phyloP scores from a whole-genome alignment of 164 flowering plant species.

The Amborella trichopoda region DNA sequence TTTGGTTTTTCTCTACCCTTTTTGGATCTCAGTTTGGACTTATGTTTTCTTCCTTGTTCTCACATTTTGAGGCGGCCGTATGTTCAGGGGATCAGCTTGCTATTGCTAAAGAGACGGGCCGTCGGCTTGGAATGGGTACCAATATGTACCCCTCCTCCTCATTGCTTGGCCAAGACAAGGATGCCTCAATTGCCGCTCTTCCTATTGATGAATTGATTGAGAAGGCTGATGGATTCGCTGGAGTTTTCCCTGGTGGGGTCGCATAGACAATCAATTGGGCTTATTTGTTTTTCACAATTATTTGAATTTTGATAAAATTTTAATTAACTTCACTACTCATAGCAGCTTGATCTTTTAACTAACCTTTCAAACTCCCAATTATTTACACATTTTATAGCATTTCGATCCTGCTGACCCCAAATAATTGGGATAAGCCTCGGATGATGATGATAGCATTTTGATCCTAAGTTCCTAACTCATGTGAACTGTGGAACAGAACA shows the following conservation, averaged over 20 bases:
- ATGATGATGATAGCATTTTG: neutral
- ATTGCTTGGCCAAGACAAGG: constrained; percentile 26
- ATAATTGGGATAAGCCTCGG: neutral
- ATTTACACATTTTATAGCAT: neutral
- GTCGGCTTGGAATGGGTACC: constrained; percentile 40
- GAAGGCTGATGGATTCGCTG: constrained; percentile 40
- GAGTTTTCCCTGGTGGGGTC: constrained; percentile 36
- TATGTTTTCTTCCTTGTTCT: neutral
- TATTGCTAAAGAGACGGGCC: constrained; percentile 33
- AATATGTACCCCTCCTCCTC: constrained; percentile 41
- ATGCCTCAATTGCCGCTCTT: constrained; percentile 26
- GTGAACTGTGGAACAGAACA: constrained; percentile 22
- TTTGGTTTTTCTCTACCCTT: neutral
- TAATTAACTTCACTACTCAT: too few relatives aligned
- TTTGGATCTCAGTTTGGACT: neutral
- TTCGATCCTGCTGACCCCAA: neutral
- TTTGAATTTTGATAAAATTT: too few relatives aligned
- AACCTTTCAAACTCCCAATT: too few relatives aligned
- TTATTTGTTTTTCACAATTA: too few relatives aligned
- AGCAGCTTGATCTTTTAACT: too few relatives aligned
- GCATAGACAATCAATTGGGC: too few relatives aligned
- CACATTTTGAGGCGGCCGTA: too few relatives aligned
- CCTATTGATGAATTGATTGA: constrained; percentile 38
- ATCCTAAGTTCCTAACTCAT: neutral
- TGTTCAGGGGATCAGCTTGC: constrained; percentile 32